Evolutionary conservation across 495 filamentous ascomycete species (phyloP), one percentile per base, ranked within the genome.

Genomic region (Chaetomium tenue): DNA sequence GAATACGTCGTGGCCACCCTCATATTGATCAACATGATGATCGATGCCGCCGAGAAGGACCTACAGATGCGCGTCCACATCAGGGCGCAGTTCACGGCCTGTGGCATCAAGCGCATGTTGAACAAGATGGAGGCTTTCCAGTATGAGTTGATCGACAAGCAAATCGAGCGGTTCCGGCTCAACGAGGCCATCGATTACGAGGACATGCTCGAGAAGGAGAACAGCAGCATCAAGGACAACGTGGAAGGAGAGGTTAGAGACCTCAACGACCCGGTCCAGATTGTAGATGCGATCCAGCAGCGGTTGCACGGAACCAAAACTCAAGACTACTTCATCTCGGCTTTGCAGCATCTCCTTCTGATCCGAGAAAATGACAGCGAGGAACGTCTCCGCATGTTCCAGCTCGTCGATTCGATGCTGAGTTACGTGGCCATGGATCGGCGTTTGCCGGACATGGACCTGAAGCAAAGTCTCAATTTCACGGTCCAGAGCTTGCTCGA

Each of bases 391-490:
- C 87, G 92, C 37, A 95, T 97, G 91, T 98, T 98, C 79, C 94
- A 98, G 81, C 85, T 98, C 12, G 93, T 98, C 11, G 94, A 98
- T 74, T 87, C 91, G 11, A 98, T 98, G 91, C 87, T 98, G 64
- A 96, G 91, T 78, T 98, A 98, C 75, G 94, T 98, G 63, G 94
- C 93, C 62, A 98, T 98, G 95, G 94, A 98, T 75, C 87, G 94
- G 66, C 85, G 94, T 58, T 76, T 98, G 65, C 95, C 94, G 48
- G 93, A 98, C 77, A 91, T 98, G 83, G 94, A 98, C 72, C 86
- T 98, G 61, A 96, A 96, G 76, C 92, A 97, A 71, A 96, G 92
- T 65, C 84, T 98, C 69, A 97, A 93, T 73, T 97, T 98, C 72
- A 97, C 95, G 3, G 94, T 98, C 47, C 94, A 98, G 78, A 94